Evolutionary conservation across 1,284 basidiomycete species (phyloP), one percentile per base, ranked within the genome.

Genomic region (Pseudozyma pruni): DNA sequence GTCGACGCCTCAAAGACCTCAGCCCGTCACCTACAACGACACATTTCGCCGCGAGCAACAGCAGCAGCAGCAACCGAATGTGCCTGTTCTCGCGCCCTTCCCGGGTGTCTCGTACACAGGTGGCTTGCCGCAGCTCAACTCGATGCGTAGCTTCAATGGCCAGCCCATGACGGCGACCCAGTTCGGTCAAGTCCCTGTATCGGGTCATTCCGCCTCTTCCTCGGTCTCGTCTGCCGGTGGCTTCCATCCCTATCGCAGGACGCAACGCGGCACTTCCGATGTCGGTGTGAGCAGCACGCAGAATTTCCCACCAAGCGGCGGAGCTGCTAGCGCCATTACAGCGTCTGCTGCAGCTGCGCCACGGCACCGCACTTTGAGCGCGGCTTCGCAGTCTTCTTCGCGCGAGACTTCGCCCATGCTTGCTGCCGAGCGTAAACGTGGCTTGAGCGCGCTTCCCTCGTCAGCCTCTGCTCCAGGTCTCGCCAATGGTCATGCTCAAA

Each of bases 201-300:
- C 70, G 5, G 41, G 40, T 17, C 70, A 68, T n/a, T 69, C 71
- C 3, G 46, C 69, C 3, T 62, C 64, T 14, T 68, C 72, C 11
- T 68, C 66, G 11, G 54, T 60, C 41, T 66, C 64, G 4, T 59
- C 59, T 6, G 46, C 61, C 11, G 64, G 56, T 29, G 74, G 71
- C 22, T 79, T 72, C 54, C 77, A 79, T 51, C 77, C 77, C 13
- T 76, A 79, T 45, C 71, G 77, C 35, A 50, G 76, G 11, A 56
- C 69, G 22, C 69, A 66, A 29, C 64, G 70, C 25, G 50, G 69
- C 25, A 52, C 57, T 38, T 74, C 74, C 14, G 70, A 69, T 14
- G 34, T 68, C n/a, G 73, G 68, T 34, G 42, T 54, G 4, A 29
- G 51, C 33, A 55, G 46, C 51, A 51, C 41, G 11, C 62, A 66